Evolutionary conservation across 805 yeast species (phyloP), one percentile per base, ranked within the genome.

Genomic region (Candida sphagnicola): DNA sequence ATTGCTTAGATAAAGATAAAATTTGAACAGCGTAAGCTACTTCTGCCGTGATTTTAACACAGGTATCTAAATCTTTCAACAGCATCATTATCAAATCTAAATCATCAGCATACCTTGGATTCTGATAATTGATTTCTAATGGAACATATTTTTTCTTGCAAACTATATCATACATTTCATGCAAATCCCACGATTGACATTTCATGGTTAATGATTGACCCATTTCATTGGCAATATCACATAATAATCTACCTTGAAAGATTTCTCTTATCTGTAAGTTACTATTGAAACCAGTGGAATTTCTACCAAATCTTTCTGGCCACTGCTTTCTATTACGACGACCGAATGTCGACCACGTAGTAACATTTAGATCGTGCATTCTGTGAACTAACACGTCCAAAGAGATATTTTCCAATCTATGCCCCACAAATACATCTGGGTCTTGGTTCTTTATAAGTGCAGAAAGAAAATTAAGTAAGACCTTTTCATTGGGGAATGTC

Each of bases 191-290:
- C 13, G 91, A 85, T 59, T 88, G 95, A 64, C 98, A 93, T 57
- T 89, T 88, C 4, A 83, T 69, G 3, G 96, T 88, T 45, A 91
- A 68, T 0, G 97, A 90, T 57, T 85, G 93, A 35, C 98, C 99
- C 80, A 90, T 77, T 53, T 88, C 96, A 60, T 93, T 93, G 37
- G 91, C 88, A 54, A 93, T 79, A 61, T 93, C 99, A 72, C 96
- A 87, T 33, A 91, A 53, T 40, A 93, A 72, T 50, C 99, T 74
- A 26, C 99, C 99, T 28, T 89, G 78, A 53, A 83, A 74, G 15
- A 87, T 74, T 40, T 86, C 89, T 36, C 84, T 70, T 13, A 86
- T 70, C 29, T 75, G 72, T 48, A 77, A 72, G 46, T 67, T 75
- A 56, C 78, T 72, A 39, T 70, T 72, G 32, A 50, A 55, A 5